Percentiles rank a stretch among this genome's conserved stretches.
phyloP scores from a whole-genome alignment of 495 filamentous ascomycete genomes.

The Oleoguttula mirabilis region DNA sequence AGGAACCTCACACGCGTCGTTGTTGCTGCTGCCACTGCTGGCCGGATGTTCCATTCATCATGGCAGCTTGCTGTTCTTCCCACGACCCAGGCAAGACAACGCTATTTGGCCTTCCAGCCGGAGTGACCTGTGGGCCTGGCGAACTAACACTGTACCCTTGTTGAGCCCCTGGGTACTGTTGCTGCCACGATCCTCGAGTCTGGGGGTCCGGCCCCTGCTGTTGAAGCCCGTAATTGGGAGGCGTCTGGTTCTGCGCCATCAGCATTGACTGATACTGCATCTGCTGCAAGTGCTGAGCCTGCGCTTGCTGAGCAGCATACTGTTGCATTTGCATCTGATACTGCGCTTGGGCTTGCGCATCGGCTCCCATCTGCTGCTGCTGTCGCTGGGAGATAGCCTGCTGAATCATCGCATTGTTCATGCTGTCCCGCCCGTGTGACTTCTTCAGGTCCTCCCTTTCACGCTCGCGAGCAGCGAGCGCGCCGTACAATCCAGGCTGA shows the following conservation, averaged over 20 bases:
- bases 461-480: slow-evolving; percentile 19
- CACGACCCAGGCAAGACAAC: too few species aligned
- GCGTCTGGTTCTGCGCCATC: background rate
- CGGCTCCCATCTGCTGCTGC: slow-evolving; percentile 14
- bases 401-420: slow-evolving; percentile 13
- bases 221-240: background rate
- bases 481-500: slow-evolving; percentile 19
- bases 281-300: slow-evolving; percentile 6
- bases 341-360: slow-evolving; percentile 3
- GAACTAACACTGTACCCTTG: too few species aligned
- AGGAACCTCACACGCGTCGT: too few species aligned
- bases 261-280: slow-evolving; percentile 6
- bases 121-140: too few species aligned
- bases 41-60: too few species aligned
- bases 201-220: background rate
- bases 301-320: slow-evolving; percentile 6
- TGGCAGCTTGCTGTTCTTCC: too few species aligned
- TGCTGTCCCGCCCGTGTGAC: slow-evolving; percentile 1
- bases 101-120: too few species aligned
- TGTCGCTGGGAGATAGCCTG: slow-evolving; percentile 17
- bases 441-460: slow-evolving; percentile 16
- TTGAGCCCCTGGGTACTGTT: too few species aligned
- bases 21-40: too few species aligned
- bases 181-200: too few species aligned
- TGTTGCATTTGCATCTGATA: slow-evolving; percentile 15